Evolutionary conservation across 177 flowering plant species (phyloP).

Genomic region (Telopea speciosissima): DNA sequence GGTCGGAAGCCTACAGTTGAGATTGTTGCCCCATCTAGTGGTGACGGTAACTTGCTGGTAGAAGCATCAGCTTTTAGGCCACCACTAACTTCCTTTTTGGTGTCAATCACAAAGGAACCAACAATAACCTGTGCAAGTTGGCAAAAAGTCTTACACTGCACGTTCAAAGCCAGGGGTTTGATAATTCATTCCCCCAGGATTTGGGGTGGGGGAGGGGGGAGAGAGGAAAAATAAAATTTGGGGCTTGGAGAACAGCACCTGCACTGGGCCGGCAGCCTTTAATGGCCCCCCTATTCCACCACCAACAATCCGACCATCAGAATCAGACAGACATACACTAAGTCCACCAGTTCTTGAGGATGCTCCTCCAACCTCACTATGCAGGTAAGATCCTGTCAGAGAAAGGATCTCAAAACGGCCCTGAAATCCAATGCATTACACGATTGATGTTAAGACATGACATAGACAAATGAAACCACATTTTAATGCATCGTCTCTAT

Average conservation of each 20-base stretch:
- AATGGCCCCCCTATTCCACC: conserved; percentile 88
- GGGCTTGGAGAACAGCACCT: conserved; percentile 37
- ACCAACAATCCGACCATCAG: conserved; percentile 79
- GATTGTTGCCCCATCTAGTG: conserved; percentile 29
- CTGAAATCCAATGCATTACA: conserved; percentile 31
- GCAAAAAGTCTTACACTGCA: neutral
- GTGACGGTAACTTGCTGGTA: conserved; percentile 33
- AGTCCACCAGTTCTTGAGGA: conserved; percentile 67
- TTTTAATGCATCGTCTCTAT: neutral
- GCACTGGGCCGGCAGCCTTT: conserved; percentile 81
- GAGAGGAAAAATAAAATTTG: neutral
- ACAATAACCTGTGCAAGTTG: conserved; percentile 50
- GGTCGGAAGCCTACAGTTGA: conserved; percentile 40
- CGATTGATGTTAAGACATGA: neutral
- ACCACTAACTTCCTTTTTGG: conserved; percentile 37
- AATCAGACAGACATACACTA: conserved; percentile 64
- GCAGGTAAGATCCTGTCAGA: conserved; percentile 77
- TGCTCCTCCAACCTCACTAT: conserved; percentile 53
- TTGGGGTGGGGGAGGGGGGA: too few species aligned
- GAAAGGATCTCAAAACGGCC: conserved; percentile 84
- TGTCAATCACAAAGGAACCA: conserved; percentile 54
- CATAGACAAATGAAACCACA: neutral
- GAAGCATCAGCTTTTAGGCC: conserved; percentile 41
- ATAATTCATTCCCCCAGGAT: neutral
- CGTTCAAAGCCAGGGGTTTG: neutral